Base-by-base conservation (phyloP, 192 early-diverging fungal genomes). In the Gigaspora rosea region DNA sequence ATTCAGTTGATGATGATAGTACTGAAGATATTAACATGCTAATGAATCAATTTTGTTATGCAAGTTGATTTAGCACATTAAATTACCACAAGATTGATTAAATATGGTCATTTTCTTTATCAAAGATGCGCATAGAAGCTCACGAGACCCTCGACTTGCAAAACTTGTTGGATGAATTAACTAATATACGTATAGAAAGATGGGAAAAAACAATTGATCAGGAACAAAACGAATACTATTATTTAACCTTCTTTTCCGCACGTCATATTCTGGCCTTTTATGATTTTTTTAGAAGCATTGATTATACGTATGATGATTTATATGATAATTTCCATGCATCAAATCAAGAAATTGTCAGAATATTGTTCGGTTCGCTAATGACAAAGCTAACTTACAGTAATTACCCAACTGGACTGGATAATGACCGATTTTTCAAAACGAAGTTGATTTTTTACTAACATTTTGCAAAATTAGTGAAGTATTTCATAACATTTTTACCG, bases 11-110 rank as follows among this genome's bases (percentile, higher is more conserved):
- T 13, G 48, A 51, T 59, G 50, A 13, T 18, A 41, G 4, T 48
- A 15, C 13, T 71, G 59, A 64, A 62, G 41, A 51, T 15, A 54
- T 50, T 7, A 41, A 7, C 41, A 7, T 41, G 7, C 41, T 41
- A 46, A 46, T 76, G 75, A 69, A 62, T 16, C 20, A 27, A 35
- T 76, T 76, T 62, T 27, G 62, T 76, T 48, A 20, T 35, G 7
- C 46, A 63, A 76, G 52, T 76, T 27, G 75, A 76, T 46, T 33
- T 20, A 20, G 75, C 48, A 16, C 59, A 76, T 10, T 15, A 76
- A 46, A 76, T 76, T 65, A 36, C 4, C 35, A 59, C 18, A 18
- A 56, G 18, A 56, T n/a, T 56, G 15, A 56, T 56, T 18, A 8
- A 56, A 2, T 18, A 18, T 13, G 52, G 12, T 0, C 8, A 56